A percentile compares a stretch with the other conserved stretches of the same genome.
Evolutionary conservation across 306 rosid genomes (phyloP).

Genomic region (Casuarina equisetifolia): DNA sequence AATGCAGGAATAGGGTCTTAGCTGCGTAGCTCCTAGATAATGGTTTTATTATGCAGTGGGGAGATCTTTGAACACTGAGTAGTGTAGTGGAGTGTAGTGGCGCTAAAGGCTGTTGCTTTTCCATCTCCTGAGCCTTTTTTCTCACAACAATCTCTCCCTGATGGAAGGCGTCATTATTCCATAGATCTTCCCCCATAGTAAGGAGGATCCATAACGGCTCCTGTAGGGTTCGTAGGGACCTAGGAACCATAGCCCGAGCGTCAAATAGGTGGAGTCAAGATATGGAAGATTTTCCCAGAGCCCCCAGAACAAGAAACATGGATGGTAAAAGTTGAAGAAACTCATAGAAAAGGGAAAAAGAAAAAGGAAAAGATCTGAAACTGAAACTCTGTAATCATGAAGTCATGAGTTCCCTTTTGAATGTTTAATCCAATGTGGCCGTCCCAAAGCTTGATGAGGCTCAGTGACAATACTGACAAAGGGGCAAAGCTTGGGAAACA

Average conservation of each 20-base stretch:
- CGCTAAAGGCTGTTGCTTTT: not conserved
- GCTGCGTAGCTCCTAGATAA: not conserved
- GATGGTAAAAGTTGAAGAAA: not conserved
- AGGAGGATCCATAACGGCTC: not conserved
- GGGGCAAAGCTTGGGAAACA: conserved; percentile 28
- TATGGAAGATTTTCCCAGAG: too few species aligned
- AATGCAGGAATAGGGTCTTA: not conserved
- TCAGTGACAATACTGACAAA: not conserved
- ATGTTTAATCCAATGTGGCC: conserved; percentile 5
- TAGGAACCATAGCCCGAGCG: not conserved
- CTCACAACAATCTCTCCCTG: not conserved
- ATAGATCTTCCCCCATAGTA: not conserved
- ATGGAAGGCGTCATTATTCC: conserved; percentile 1
- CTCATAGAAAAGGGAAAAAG: not conserved
- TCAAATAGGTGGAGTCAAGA: not conserved
- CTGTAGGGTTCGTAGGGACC: not conserved
- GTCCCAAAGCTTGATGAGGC: not conserved
- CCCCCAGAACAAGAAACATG: too few species aligned
- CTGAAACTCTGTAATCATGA: conserved; percentile 12
- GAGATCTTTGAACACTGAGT: not conserved
- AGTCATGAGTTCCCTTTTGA: conserved; percentile 1
- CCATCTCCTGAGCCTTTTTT: not conserved
- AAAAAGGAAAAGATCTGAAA: not conserved
- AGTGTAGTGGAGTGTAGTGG: not conserved
- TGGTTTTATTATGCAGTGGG: not conserved